These are phyloP conservation scores for Psilocybe tampanensis DNA, from an alignment of 768 basidiomycete genomes.

Conservation along the genomic window DNA sequence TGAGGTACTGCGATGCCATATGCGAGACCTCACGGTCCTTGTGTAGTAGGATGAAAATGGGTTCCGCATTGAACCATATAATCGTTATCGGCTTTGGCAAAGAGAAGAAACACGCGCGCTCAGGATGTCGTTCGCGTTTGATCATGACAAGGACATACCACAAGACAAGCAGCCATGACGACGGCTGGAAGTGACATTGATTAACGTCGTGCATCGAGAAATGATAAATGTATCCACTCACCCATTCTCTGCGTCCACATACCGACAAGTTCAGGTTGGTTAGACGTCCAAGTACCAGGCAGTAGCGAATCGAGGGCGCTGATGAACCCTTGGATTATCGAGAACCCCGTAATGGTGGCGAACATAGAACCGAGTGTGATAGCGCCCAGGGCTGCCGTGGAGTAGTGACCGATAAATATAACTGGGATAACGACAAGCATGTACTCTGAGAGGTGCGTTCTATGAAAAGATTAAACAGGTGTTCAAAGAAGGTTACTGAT, in stretches of 20 bases:
- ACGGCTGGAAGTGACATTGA: slow-evolving; percentile 44
- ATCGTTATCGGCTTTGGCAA: slow-evolving; percentile 58
- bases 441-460: slow-evolving; percentile 85
- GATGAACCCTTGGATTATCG: slow-evolving; percentile 79
- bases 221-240: slow-evolving; percentile 38
- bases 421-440: slow-evolving; percentile 84
- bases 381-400: slow-evolving; percentile 87
- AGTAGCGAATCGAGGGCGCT: slow-evolving; percentile 92
- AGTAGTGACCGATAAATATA: slow-evolving; percentile 87
- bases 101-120: too few species aligned
- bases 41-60: slow-evolving; percentile 69
- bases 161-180: slow-evolving; percentile 55
- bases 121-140: too few species aligned
- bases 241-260: slow-evolving; percentile 91
- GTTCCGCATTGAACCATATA: slow-evolving; percentile 85
- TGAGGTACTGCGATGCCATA: slow-evolving; percentile 76
- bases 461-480: slow-evolving; percentile 23
- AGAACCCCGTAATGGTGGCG: slow-evolving; percentile 71
- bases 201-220: not conserved
- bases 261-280: slow-evolving; percentile 82
- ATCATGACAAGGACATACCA: slow-evolving; percentile 45
- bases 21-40: slow-evolving; percentile 86
- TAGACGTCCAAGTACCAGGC: slow-evolving; percentile 92
- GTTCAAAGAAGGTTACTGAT: not conserved
- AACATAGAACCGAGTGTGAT: slow-evolving; percentile 76